Conservation (phyloP, 208 protist genomes). For the Wallacemonas sp. region DNA sequence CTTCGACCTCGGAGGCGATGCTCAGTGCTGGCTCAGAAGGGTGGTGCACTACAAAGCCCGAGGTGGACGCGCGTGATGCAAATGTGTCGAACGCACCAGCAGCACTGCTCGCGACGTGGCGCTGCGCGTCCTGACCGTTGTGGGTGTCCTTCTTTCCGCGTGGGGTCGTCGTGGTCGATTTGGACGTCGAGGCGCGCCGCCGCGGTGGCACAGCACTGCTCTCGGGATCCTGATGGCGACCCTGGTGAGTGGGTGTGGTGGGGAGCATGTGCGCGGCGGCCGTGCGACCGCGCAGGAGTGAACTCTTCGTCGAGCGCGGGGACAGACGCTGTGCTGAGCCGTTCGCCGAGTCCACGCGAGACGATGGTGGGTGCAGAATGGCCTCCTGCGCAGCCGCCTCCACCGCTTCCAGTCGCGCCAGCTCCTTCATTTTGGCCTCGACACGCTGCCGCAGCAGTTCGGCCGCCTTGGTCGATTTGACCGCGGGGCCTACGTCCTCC, state of each 20-base stretch:
- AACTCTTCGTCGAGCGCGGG: constrained; percentile 5
- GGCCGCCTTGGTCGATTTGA: constrained; percentile 25
- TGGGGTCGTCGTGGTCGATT: too few relatives aligned
- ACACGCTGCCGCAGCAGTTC: constrained; percentile 22
- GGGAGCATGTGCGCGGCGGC: background rate
- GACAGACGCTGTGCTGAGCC: background rate
- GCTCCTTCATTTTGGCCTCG: constrained; percentile 15
- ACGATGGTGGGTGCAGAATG: background rate
- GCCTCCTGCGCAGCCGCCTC: constrained; percentile 9
- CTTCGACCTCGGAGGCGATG: background rate
- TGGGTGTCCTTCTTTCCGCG: too few relatives aligned
- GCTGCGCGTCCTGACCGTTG: too few relatives aligned
- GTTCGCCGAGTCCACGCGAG: background rate
- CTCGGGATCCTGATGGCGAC: background rate
- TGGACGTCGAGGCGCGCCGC: background rate
- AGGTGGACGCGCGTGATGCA: background rate
- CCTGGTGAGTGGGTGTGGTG: background rate
- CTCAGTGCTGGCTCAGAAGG: constrained; percentile 2
- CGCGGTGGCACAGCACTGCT: background rate
- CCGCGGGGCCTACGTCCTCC: background rate
- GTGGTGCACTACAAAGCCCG: constrained; percentile 2
- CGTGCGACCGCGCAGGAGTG: constrained; percentile 7
- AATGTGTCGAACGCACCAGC: background rate
- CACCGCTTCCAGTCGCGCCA: background rate
- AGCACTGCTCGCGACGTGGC: background rate